Evolutionary conservation across 2,329 filamentous ascomycete species (phyloP), one percentile per base, ranked within the genome.

Genomic region (Sphaerulina vaccinii): DNA sequence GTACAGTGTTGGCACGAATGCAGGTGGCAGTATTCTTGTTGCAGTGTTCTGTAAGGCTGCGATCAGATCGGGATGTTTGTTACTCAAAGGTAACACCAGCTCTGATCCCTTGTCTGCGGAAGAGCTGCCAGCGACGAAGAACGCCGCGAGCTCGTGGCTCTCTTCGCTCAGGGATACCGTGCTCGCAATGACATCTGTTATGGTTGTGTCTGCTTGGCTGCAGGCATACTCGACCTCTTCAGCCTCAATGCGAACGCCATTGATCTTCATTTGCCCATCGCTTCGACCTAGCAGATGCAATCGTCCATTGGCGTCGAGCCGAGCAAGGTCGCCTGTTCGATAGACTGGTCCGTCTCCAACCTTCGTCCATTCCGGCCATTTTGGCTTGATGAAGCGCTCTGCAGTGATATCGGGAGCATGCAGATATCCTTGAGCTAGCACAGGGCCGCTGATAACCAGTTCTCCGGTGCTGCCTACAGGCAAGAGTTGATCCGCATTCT

Each of bases 401-500:
- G 22, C 22, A 13, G 45, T 29, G 21, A n/a, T 24, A 10, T 19
- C 36, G 1, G n/a, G 9, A 9, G 19, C 13, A 11, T 29, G 8
- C 35, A 24, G 29, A 21, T 49, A 49, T 10, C 45, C 45, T 4
- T 15, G 15, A 21, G 35, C 33, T 1, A 49, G 35, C 13, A 8
- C 21, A 7, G 45, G 35, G 9, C 45, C 35, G 13, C 40, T 15
- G 9, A 49, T n/a, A 2, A 49, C n/a, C 7, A 49, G n/a, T 18
- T 49, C 45, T 18, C 45, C 45, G 3, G 24, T n/a, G 4, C 10
- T 15, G 2, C 45, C 45, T 11, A 39, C 6, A 6, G 45, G 90
- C 67, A 39, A 6, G 6, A 39, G 36, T 3, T 7, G 9, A 16
- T 39, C 16, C 9, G 9, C n/a, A 9, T 39, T 19, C n/a, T 21